Evolutionary conservation across 169 alveolate genomes (phyloP).

Genomic region (Cryptosporidium parvum): DNA sequence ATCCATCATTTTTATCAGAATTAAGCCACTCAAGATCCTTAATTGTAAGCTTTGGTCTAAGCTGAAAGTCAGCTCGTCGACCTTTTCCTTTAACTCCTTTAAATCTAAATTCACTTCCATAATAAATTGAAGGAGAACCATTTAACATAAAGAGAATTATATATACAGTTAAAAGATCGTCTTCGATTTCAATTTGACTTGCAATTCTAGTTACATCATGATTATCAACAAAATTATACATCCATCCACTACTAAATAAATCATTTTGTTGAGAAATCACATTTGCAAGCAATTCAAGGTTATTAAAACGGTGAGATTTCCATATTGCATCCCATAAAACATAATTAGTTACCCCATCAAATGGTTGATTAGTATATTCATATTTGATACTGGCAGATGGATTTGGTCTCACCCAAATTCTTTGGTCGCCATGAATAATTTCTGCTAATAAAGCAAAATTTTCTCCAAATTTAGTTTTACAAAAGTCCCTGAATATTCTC

Average conservation of each 20-base stretch:
- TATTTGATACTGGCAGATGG: neutral
- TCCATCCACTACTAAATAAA: conserved; percentile 39
- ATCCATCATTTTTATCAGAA: conserved; percentile 15
- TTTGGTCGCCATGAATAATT: conserved; percentile 41
- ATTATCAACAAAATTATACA: conserved; percentile 66
- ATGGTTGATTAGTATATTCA: conserved; percentile 29
- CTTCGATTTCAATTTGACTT: conserved; percentile 27
- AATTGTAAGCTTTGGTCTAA: conserved; percentile 50
- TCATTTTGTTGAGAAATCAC: conserved; percentile 12
- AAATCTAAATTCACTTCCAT: conserved; percentile 66
- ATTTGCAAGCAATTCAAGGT: conserved; percentile 18
- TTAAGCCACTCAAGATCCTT: conserved; percentile 21
- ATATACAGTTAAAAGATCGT: conserved; percentile 30
- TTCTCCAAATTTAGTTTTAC: conserved; percentile 56
- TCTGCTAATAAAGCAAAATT: conserved; percentile 60
- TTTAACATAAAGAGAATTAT: conserved; percentile 34
- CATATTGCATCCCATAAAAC: conserved; percentile 63
- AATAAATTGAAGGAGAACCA: conserved; percentile 67
- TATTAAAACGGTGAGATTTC: conserved; percentile 27
- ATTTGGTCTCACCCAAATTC: conserved; percentile 46
- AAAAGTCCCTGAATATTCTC: conserved; percentile 44
- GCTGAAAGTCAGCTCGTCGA: conserved; percentile 46
- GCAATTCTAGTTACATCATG: conserved; percentile 74
- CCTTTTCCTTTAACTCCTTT: conserved; percentile 67
- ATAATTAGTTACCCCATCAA: conserved; percentile 68